Conservation (phyloP, 306 rosid genomes). For the Parietaria judaica region DNA sequence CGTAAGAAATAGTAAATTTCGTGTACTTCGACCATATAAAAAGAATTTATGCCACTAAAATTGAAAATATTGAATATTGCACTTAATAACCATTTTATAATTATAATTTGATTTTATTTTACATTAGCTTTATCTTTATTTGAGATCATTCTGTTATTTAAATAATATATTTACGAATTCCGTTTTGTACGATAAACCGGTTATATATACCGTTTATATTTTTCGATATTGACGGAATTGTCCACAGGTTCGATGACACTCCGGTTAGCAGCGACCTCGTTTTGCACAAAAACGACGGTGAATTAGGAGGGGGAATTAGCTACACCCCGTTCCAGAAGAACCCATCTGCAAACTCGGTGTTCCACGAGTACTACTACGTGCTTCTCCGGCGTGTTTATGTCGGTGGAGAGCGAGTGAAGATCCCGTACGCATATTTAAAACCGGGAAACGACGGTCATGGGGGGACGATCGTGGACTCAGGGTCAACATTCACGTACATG, state of each 20-base stretch:
- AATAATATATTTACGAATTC: no score
- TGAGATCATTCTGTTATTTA: no score
- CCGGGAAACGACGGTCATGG: conserved; percentile 57
- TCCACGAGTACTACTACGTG: conserved; percentile 54
- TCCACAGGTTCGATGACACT: conserved; percentile 43
- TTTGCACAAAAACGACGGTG: conserved; percentile 26
- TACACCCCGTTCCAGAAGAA: conserved; percentile 65
- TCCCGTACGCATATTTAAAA: conserved; percentile 37
- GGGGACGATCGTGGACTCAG: conserved; percentile 81
- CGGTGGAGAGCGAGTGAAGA: conserved; percentile 41
- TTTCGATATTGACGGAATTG: no score
- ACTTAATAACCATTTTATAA: no score
- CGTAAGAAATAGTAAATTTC: no score
- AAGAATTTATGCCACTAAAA: no score
- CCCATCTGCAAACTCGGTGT: conserved; percentile 35
- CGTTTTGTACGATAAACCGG: no score
- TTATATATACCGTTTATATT: no score
- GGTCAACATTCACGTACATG: conserved; percentile 72
- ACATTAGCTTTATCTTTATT: no score
- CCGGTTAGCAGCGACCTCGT: conserved; percentile 53
- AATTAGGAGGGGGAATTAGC: conserved; percentile 11
- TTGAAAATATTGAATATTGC: no score
- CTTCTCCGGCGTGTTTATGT: conserved; percentile 45
- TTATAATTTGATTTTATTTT: no score
- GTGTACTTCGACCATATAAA: no score